A percentile compares a stretch with the other conserved stretches of the same genome.
Conservation (phyloP, 140 eudicot species). For the Eryngium alpinum region DNA sequence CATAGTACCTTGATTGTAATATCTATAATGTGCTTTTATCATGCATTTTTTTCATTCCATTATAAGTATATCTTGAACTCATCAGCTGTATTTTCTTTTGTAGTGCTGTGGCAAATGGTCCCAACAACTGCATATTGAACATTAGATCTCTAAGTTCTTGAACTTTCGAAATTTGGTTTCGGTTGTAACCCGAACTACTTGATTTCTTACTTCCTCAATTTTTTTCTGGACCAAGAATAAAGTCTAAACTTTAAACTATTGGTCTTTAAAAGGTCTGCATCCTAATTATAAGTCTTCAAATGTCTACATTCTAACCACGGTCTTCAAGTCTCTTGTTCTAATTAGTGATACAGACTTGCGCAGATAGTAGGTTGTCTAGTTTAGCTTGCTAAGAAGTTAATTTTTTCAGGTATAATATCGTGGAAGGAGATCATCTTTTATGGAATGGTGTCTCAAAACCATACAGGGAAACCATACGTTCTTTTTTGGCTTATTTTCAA, state of each 20-base stretch:
- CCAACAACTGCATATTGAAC: not conserved
- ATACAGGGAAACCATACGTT: slow-evolving; percentile 83
- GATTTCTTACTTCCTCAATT: not conserved
- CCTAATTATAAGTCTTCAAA: not conserved
- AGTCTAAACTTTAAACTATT: too few relatives aligned
- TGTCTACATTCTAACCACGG: not conserved
- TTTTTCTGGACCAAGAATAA: not conserved
- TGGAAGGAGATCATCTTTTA: slow-evolving; percentile 86
- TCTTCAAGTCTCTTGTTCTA: not conserved
- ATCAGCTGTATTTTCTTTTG: not conserved
- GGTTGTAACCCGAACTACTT: not conserved
- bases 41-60: not conserved
- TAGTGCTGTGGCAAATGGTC: not conserved
- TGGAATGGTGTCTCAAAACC: slow-evolving; percentile 94
- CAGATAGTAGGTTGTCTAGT: not conserved
- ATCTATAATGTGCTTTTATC: not conserved
- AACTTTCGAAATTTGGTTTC: too few relatives aligned
- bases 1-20: not conserved
- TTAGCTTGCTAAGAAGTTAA: slow-evolving; percentile 21
- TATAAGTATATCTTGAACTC: not conserved
- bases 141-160: not conserved
- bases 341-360: not conserved
- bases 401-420: slow-evolving; percentile 68
- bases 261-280: not conserved
- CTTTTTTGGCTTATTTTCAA: slow-evolving; percentile 82